Evolutionary conservation across 805 yeast genomes (phyloP).

Genomic region (Lachancea quebecensis): DNA sequence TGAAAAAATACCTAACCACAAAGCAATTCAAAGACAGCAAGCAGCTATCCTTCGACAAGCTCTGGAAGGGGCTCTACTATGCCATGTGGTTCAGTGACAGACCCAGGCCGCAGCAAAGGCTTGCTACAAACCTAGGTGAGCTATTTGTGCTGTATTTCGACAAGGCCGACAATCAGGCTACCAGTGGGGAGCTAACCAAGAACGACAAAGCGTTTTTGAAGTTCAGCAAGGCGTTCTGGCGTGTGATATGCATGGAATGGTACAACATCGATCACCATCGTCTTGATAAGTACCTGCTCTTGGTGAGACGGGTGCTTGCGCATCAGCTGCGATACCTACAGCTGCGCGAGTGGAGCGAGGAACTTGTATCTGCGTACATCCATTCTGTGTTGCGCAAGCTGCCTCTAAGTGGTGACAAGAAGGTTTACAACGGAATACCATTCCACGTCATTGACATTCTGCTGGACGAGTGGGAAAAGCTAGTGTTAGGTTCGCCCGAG

Average conservation of each 20-base stretch:
- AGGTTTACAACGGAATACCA: slow-evolving; percentile 68
- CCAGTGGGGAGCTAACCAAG: slow-evolving; percentile 10
- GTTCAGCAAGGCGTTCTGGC: slow-evolving; percentile 77
- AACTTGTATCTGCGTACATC: slow-evolving; percentile 41
- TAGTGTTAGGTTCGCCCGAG: slow-evolving; percentile 44
- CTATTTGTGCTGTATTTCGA: slow-evolving; percentile 29
- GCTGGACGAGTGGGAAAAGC: slow-evolving; percentile 74
- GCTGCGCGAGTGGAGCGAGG: slow-evolving; percentile 46
- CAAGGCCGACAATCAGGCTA: slow-evolving; percentile 22
- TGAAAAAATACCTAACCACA: slow-evolving; percentile 49
- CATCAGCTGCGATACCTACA: slow-evolving; percentile 55
- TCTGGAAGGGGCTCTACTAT: slow-evolving; percentile 94
- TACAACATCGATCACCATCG: slow-evolving; percentile 72
- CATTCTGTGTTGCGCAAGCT: slow-evolving; percentile 36
- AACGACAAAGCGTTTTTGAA: slow-evolving; percentile 34
- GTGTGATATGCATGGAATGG: slow-evolving; percentile 76
- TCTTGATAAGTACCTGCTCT: slow-evolving; percentile 75
- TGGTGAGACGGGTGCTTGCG: slow-evolving; percentile 69
- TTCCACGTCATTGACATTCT: slow-evolving; percentile 80
- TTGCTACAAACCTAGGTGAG: slow-evolving; percentile 67
- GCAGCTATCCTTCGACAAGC: slow-evolving; percentile 59
- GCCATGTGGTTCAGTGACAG: slow-evolving; percentile 97
- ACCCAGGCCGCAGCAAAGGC: slow-evolving; percentile 82
- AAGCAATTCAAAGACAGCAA: slow-evolving; percentile 36
- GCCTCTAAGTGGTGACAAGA: slow-evolving; percentile 52